Evolutionary conservation across 176 grass and related monocot species (phyloP).

Genomic region (Metroxylon sagu): DNA sequence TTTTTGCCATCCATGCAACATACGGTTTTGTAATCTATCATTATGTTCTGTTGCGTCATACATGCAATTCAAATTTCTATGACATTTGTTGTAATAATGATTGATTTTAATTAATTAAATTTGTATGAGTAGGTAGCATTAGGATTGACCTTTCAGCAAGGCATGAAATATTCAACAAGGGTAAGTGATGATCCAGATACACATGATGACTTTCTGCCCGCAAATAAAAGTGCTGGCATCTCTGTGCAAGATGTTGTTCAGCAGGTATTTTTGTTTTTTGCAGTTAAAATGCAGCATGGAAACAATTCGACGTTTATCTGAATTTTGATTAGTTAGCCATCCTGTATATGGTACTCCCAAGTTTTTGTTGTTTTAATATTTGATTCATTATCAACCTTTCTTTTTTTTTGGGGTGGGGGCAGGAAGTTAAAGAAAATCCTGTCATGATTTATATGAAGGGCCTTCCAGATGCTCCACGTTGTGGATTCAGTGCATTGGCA

Average conservation of each 20-base stretch:
- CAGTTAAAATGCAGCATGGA: too few species aligned
- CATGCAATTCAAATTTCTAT: too few species aligned
- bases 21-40: too few species aligned
- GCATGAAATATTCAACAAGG: constrained; percentile 38
- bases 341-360: background rate
- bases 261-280: constrained; percentile 24
- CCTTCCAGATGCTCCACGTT: constrained; percentile 66
- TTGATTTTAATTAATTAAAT: too few species aligned
- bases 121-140: constrained; percentile 25
- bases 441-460: constrained; percentile 94
- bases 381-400: background rate
- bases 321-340: too few species aligned
- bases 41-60: too few species aligned
- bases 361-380: constrained; percentile 12
- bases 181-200: constrained; percentile 43
- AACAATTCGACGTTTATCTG: too few species aligned
- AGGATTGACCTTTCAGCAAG: constrained; percentile 30
- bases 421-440: constrained; percentile 80
- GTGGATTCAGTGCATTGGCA: constrained; percentile 86
- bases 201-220: constrained; percentile 66
- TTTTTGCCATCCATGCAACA: too few species aligned
- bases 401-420: background rate
- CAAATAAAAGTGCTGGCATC: constrained; percentile 45
- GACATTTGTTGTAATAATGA: too few species aligned
- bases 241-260: constrained; percentile 35